Evolutionary conservation across 257 asterid species (phyloP).

Genomic region (Jacaranda copaia): DNA sequence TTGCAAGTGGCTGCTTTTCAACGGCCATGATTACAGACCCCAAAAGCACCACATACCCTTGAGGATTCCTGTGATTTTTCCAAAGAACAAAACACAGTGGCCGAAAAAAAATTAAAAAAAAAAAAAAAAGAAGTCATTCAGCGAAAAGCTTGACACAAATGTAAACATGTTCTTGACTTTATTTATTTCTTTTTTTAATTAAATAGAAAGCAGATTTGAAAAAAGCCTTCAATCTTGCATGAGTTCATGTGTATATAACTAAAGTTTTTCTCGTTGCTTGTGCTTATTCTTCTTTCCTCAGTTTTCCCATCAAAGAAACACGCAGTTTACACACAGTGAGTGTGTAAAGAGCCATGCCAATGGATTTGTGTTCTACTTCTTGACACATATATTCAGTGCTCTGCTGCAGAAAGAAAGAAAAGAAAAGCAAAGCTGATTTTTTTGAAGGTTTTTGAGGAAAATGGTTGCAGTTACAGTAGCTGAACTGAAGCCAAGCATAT

Average conservation of each 20-base stretch:
- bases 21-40: constrained; percentile 73
- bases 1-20: constrained; percentile 56
- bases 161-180: constrained; percentile 57
- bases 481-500: constrained; percentile 83
- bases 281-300: not conserved
- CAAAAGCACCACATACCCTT: constrained; percentile 59
- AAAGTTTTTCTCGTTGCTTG: constrained; percentile 41
- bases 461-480: constrained; percentile 86
- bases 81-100: constrained; percentile 3
- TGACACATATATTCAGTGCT: too few relatives aligned
- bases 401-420: constrained; percentile 16
- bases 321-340: constrained; percentile 40
- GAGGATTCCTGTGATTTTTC: constrained; percentile 47
- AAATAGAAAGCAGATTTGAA: constrained; percentile 41
- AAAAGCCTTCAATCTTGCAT: constrained; percentile 48
- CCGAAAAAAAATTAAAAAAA: constrained; percentile 28
- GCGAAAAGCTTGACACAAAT: constrained; percentile 73
- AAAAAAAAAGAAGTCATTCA: constrained; percentile 40
- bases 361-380: too few relatives aligned
- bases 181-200: constrained; percentile 16
- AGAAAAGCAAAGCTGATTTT: too few relatives aligned
- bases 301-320: not conserved
- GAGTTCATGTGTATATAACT: constrained; percentile 32
- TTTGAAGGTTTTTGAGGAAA: constrained; percentile 26
- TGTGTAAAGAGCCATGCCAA: constrained; percentile 6